Conservation (phyloP, 805 yeast genomes). For the Hanseniaspora mollemarum region DNA sequence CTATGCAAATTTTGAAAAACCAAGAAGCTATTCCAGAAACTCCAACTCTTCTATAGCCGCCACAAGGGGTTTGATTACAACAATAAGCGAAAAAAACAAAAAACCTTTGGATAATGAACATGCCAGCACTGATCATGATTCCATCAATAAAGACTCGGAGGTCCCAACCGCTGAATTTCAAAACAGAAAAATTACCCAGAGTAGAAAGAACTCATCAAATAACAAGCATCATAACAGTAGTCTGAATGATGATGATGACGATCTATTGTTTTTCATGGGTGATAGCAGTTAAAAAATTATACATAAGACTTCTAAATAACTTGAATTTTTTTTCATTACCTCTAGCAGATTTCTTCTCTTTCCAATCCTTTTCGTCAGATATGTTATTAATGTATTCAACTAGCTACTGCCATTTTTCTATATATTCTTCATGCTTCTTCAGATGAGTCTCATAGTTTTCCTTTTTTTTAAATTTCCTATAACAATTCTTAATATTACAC, state of each 20-base stretch:
- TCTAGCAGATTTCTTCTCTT: background rate
- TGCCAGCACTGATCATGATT: background rate
- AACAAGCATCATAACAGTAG: constrained; percentile 1
- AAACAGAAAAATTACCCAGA: background rate
- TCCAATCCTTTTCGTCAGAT: background rate
- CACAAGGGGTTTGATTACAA: background rate
- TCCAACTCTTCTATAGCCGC: background rate
- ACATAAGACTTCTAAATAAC: background rate
- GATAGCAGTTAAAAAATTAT: constrained; percentile 43
- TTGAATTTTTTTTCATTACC: background rate
- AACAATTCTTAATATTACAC: constrained; percentile 46
- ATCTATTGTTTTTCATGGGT: constrained; percentile 59
- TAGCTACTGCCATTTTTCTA: constrained; percentile 24
- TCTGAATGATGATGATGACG: constrained; percentile 48
- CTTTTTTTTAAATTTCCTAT: constrained; percentile 39
- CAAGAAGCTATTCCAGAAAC: constrained; percentile 17
- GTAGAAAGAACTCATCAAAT: background rate
- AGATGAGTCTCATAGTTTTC: constrained; percentile 28
- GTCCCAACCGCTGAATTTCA: too few relatives aligned
- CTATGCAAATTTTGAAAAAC: constrained; percentile 29
- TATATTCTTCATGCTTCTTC: constrained; percentile 29
- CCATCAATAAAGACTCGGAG: background rate
- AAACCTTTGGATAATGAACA: background rate
- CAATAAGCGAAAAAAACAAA: background rate
- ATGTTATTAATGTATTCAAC: constrained; percentile 6